phyloP scores from a whole-genome alignment of 331 rosid genomes.

The Prunus yedoensis region DNA sequence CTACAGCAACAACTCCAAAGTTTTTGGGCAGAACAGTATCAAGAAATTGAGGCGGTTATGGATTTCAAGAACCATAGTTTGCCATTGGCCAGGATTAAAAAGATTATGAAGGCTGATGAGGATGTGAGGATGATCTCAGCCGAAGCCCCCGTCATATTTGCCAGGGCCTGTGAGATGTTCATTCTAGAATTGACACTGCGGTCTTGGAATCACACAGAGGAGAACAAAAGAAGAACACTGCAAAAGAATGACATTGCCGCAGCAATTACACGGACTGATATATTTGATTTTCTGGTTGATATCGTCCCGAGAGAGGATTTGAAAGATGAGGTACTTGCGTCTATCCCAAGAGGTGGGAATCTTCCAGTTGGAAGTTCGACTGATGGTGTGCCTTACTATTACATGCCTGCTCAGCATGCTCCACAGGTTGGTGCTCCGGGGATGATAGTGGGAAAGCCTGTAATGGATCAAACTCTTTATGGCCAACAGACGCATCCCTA shows the following conservation, averaged over 20 bases:
- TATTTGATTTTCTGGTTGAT: slow-evolving; percentile 64
- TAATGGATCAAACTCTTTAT: slow-evolving; percentile 35
- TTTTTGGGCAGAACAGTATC: slow-evolving; percentile 41
- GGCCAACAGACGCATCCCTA: slow-evolving; percentile 37
- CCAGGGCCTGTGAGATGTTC: slow-evolving; percentile 81
- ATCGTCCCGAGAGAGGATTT: slow-evolving; percentile 54
- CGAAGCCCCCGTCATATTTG: slow-evolving; percentile 60
- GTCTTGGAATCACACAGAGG: slow-evolving; percentile 56
- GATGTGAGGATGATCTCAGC: slow-evolving; percentile 64
- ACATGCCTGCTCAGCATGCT: slow-evolving; percentile 46
- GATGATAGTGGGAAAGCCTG: slow-evolving; percentile 46
- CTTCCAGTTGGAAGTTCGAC: slow-evolving; percentile 33
- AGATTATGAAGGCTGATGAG: slow-evolving; percentile 67
- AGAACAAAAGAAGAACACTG: slow-evolving; percentile 54
- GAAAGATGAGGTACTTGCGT: slow-evolving; percentile 42
- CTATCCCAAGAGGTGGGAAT: slow-evolving; percentile 37
- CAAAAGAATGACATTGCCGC: slow-evolving; percentile 63
- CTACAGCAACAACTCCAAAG: slow-evolving; percentile 39
- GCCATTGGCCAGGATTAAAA: slow-evolving; percentile 65
- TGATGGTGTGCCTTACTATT: slow-evolving; percentile 52
- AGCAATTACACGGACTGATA: slow-evolving; percentile 57
- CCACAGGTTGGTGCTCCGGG: slow-evolving; percentile 41
- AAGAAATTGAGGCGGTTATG: slow-evolving; percentile 36
- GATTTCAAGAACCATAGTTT: slow-evolving; percentile 47
- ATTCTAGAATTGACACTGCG: slow-evolving; percentile 61